Conservation (phyloP, 257 asterid species). For the Haberlea rhodopensis region DNA sequence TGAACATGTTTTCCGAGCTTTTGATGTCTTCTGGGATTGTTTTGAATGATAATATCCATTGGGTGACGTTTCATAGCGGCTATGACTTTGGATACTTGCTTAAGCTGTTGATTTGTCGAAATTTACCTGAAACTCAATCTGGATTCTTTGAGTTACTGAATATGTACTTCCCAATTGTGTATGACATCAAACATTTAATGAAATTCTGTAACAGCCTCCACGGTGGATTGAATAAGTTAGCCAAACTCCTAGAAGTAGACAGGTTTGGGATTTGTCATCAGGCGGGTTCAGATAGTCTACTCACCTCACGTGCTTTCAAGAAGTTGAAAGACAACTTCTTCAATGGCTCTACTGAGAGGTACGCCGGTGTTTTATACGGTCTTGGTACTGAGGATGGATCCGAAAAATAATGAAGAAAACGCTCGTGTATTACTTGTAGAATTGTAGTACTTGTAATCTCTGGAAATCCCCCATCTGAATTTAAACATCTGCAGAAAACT, state of each 20-base stretch:
- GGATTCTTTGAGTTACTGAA: constrained; percentile 14
- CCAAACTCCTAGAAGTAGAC: constrained; percentile 9
- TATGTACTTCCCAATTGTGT: constrained; percentile 5
- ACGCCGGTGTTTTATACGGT: not conserved
- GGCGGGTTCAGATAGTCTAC: constrained; percentile 14
- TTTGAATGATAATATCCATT: constrained; percentile 4
- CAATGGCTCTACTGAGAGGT: constrained; percentile 1
- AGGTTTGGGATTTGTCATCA: constrained; percentile 12
- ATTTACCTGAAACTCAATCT: not conserved
- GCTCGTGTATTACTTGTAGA: not conserved
- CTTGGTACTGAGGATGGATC: not conserved
- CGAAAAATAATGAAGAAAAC: not conserved
- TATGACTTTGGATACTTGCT: constrained; percentile 16
- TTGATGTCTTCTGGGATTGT: constrained; percentile 12
- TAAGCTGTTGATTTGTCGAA: constrained; percentile 5
- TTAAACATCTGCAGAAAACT: not conserved
- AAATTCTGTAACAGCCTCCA: constrained; percentile 18
- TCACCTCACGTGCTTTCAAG: constrained; percentile 7
- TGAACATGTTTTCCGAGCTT: not conserved
- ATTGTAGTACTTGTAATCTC: not conserved
- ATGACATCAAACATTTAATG: constrained; percentile 13
- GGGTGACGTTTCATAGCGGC: constrained; percentile 17
- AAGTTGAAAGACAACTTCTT: constrained; percentile 19
- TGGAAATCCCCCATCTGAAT: not conserved
- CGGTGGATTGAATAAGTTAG: constrained; percentile 15